phyloP scores from a whole-genome alignment of 2,329 filamentous ascomycete genomes.

The Monilinia polystroma region DNA sequence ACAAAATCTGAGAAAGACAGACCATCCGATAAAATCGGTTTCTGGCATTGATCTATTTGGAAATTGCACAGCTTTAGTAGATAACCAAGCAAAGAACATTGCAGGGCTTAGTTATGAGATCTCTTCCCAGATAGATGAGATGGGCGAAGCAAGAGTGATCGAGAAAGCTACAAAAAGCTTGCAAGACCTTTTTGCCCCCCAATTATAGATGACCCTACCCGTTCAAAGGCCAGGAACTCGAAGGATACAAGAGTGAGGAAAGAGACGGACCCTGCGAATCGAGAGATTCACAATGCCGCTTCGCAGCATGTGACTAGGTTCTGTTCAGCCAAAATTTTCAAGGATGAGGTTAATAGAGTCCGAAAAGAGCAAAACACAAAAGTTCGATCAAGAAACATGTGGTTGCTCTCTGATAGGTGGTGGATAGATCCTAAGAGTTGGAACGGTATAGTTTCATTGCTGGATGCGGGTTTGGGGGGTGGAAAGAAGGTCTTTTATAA shows the following conservation, averaged over 20 bases:
- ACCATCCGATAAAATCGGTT: constrained; percentile 16
- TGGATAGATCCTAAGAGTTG: not conserved
- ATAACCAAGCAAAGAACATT: not conserved
- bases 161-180: not conserved
- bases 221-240: not conserved
- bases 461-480: not conserved
- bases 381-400: not conserved
- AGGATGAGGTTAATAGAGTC: not conserved
- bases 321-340: constrained; percentile 18
- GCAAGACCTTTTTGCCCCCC: not conserved
- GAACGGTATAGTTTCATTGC: not conserved
- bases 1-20: not conserved
- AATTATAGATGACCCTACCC: too few relatives aligned
- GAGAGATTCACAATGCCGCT: constrained; percentile 14
- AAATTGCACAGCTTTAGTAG: not conserved
- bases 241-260: constrained; percentile 7
- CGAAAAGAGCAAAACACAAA: constrained; percentile 2
- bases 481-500: not conserved
- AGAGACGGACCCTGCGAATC: constrained; percentile 7
- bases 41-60: constrained; percentile 31
- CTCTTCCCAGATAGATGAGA: not conserved
- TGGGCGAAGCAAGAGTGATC: not conserved
- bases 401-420: not conserved
- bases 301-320: constrained; percentile 19
- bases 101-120: too few relatives aligned